Conservation (phyloP, 1,284 basidiomycete species). For the Leccinum griseonigrum region DNA sequence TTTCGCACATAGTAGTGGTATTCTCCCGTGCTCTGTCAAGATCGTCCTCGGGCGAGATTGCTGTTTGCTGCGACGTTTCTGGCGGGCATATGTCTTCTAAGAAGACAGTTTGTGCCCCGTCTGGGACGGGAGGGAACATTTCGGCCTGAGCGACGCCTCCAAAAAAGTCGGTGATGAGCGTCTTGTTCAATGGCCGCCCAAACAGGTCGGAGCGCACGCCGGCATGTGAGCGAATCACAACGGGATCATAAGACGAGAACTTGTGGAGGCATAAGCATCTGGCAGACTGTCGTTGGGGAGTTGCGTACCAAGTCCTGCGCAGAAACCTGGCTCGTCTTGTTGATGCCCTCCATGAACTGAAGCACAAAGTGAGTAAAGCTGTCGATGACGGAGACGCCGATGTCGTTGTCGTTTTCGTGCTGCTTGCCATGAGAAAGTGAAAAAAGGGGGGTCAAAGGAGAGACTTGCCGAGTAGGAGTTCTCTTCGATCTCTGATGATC, state of each 20-base stretch:
- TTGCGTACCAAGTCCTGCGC: conserved; percentile 80
- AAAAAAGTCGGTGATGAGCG: conserved; percentile 93
- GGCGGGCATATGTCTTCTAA: neutral
- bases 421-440: conserved; percentile 33
- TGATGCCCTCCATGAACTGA: conserved; percentile 88
- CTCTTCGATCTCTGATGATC: conserved; percentile 84
- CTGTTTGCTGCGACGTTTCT: neutral
- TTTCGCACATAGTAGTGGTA: neutral
- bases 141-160: conserved; percentile 90
- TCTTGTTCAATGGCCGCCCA: conserved; percentile 60
- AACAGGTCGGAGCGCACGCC: conserved; percentile 89
- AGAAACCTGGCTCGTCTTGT: conserved; percentile 83
- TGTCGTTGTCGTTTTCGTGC: conserved; percentile 91
- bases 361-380: conserved; percentile 92
- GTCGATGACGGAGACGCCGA: conserved; percentile 96
- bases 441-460: neutral
- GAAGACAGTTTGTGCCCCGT: neutral
- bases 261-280: conserved; percentile 32
- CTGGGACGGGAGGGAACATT: conserved; percentile 33
- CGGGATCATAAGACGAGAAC: conserved; percentile 80
- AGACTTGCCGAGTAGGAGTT: conserved; percentile 88
- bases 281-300: neutral
- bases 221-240: conserved; percentile 78
- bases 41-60: conserved; percentile 1
- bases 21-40: neutral